Evolutionary conservation across 2,329 filamentous ascomycete genomes (phyloP), one percentile per base, ranked within the genome.

Genomic region (Botryosphaeria dothidea): DNA sequence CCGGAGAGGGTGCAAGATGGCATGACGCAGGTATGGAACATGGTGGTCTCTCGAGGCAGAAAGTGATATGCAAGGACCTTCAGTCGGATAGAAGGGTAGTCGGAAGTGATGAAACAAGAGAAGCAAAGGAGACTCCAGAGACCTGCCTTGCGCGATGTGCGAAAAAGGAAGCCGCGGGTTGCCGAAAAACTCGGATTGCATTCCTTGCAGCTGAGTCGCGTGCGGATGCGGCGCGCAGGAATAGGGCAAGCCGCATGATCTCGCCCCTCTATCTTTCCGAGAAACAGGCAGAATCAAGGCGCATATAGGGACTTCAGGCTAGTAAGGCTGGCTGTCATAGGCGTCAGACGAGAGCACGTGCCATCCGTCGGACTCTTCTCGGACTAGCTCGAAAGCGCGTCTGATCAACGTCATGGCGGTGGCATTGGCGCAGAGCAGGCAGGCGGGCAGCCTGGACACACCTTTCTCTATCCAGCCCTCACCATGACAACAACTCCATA

Each of bases 391-490:
- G 21, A 3, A 17, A n/a, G n/a, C 9, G 38, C 9, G 41, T 34
- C 41, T 46, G 23, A 21, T 60, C 56, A 46, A 60, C 56, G 56
- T 60, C 56, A 60, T 60, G 49, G 49, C 49, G 29, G 17, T 5
- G 56, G 56, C 38, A 36, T 13, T 19, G 34, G 31, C 52, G 49
- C 49, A 54, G 48, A 19, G n/a, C 52, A 29, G 54, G 13, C 25
- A 31, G 41, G 31, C 31, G 7, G 31, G 31, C 7, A 6, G 31
- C 7, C 31, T 34, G 7, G 27, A 31, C 41, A 43, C 54, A 21
- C 29, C 13, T 21, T 51, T 62, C 29, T 25, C 58, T 6, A 34
- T n/a, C n/a, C 29, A 21, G 45, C 58, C 6, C 21, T 19, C 31
- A 51, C 31, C 45, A 62, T 62, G 58, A 19, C 41, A 15, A 36